Evolutionary conservation across 2,329 filamentous ascomycete species (phyloP), one percentile per base, ranked within the genome.

Genomic region (Pseudogymnoascus sp.): DNA sequence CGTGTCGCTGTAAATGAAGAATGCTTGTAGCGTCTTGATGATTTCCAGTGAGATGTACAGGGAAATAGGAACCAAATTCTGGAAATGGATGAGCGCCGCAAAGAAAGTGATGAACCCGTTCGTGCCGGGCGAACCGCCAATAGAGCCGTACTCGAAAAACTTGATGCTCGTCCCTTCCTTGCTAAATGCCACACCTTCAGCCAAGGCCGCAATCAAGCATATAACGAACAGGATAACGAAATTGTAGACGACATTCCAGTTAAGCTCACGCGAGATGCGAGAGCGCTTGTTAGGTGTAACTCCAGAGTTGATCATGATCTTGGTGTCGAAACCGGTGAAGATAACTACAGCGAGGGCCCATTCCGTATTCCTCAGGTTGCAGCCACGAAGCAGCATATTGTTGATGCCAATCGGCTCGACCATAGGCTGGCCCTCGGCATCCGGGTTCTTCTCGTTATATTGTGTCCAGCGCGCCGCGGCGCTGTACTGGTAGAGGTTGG

Each of bases 281-380:
- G 95, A 86, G 66, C 93, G 89, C 79, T 99, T 99, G 74, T 87
- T 96, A 10, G 96, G 95, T 1, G 95, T 99, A 66, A 93, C 88
- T 64, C 95, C 95, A 29, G 95, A 90, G 73, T 99, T 99, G 79
- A 97, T 89, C 93, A 99, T 99, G 74, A 97, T 97, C 78, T 97
- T 99, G 35, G 93, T 96, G 74, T 99, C 93, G 72, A 93, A 87
- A 33, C 95, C 95, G 11, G 95, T 97, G 77, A 96, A 99, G 17
- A 96, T 80, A 56, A 97, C 93, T 2, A 99, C 84, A 61, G 93
- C 95, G 4, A 99, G 83, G 62, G 91, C 83, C 95, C 95, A 99
- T 72, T 97, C 93, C 0, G 95, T 99, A 75, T 97, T 99, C 68
- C 93, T 87, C 59, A 99, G 77, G 69, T 92, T 96, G 77, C 92